Evolutionary conservation across 2,329 filamentous ascomycete species (phyloP).

Genomic region (Parastagonospora nodorum): DNA sequence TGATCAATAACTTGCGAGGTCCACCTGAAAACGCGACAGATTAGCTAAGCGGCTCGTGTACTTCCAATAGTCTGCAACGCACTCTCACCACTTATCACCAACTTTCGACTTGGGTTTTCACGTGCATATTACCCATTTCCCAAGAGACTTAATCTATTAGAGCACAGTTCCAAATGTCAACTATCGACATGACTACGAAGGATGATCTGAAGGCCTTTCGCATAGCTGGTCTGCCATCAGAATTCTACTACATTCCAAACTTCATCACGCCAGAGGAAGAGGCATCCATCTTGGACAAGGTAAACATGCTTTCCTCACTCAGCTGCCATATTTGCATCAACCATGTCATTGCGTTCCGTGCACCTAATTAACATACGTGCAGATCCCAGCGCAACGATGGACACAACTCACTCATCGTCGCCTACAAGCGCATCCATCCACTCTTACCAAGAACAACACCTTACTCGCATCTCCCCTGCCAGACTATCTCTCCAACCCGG

Average conservation of each 20-base stretch:
- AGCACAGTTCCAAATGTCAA: not conserved
- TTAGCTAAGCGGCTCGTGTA: not conserved
- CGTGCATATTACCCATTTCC: not conserved
- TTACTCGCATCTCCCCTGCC: constrained; percentile 78
- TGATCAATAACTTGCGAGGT: not conserved
- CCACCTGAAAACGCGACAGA: not conserved
- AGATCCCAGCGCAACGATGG: constrained; percentile 68
- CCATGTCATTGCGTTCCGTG: no score
- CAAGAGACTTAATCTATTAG: not conserved
- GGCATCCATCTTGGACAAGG: constrained; percentile 70
- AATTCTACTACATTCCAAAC: constrained; percentile 82
- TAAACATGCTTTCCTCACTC: constrained; percentile 34
- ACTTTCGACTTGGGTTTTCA: not conserved
- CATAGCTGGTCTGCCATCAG: constrained; percentile 62
- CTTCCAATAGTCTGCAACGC: no score
- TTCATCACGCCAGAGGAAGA: constrained; percentile 84
- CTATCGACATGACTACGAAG: not conserved
- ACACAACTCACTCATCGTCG: constrained; percentile 85
- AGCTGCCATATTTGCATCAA: no score
- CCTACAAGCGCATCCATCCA: constrained; percentile 87
- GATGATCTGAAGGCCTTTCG: constrained; percentile 20
- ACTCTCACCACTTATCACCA: no score
- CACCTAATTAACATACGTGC: not conserved
- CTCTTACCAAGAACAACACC: constrained; percentile 71
- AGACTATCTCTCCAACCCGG: constrained; percentile 71